Base-by-base conservation (phyloP, 352 stramenopile species). In the Achlya hypogyna region DNA sequence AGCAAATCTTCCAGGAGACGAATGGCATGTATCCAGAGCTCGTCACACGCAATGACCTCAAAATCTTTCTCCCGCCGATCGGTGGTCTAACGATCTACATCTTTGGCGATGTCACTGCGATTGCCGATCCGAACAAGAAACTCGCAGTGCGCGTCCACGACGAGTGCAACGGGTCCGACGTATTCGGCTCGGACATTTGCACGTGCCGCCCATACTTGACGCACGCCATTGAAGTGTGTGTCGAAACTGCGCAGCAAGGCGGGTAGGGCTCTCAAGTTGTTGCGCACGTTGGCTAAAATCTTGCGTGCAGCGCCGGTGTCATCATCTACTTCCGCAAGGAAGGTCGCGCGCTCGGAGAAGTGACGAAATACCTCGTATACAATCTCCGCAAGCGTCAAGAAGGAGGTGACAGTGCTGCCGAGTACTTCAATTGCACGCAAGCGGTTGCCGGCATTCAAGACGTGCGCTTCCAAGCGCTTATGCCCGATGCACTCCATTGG, bases 11-110 rank as follows among this genome's bases (percentile, higher is more conserved):
- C 80, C 90, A 97, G 60, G 97, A 99, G 81, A 99, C 96, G 38
- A 99, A 99, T 77, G 97, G 97, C 70, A 99, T 99, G 96, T 99
- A 99, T 75, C 97, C 97, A 4, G 97, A 99, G 78, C 75, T 99
- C 6, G 96, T 99, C 65, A 99, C 97, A 16, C 84, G 97, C 53
- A 96, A 95, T 22, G 97, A 99, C 71, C 86, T 99, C 60, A 99
- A 99, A 75, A 87, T 99, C 2, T 99, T 99, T 69, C 69, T 99
- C 38, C 97, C 97, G 35, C 97, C 97, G 14, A 99, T 99, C 74
- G 97, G 97, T 70, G 97, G 82, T 5, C 74, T 94, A 70, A 90
- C 83, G 40, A 98, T 99, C 78, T 99, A 99, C 84, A 99, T 99
- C 56, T 99, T 98, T 78, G 97, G 97, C 63, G 96, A 98, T 69